Evolutionary conservation across 805 yeast genomes (phyloP), one percentile per base, ranked within the genome.

Genomic region (Candida patagonica): DNA sequence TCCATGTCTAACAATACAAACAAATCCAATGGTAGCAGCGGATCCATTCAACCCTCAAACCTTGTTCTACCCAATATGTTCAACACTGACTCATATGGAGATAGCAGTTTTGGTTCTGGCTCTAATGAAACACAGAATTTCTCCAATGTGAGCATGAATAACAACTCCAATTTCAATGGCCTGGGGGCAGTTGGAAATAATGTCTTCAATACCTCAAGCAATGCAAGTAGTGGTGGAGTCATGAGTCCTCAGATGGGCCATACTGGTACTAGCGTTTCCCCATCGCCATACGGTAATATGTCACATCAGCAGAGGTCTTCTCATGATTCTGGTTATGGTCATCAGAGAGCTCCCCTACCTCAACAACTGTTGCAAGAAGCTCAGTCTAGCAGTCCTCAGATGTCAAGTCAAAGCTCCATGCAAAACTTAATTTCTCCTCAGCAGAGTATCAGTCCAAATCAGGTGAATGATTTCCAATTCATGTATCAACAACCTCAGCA

Each of bases 381-480:
- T 12, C 51, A 47, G 30, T 37, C 44, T 5, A 46, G 48, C 3
- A 25, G 31, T 19, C 37, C 38, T 16, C 49, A 42, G 35, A 46
- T 35, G 26, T 37, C 30, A 16, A 15, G 30, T 23, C 30, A 5
- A 17, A 33, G 26, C 20, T 15, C 27, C 5, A 15, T 19, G 19
- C 40, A 40, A 4, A 82, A 55, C 26, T 34, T 29, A 6, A 23
- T 16, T 5, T 29, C 31, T 15, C 31, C 31, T 8, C 29, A 26
- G 29, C 41, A 38, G 27, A 21, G 24, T 6, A 32, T 17, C 29
- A 29, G 30, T 25, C 40, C 20, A 35, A 25, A 20, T 10, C 33
- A 33, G 15, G 13, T 23, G 37, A 37, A 20, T 22, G 49, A 47
- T 20, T 42, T 45, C 23, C 46, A 44, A 24, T 29, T 36, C 22